Percentiles rank a stretch among this genome's conserved stretches.
Evolutionary conservation across 305 asterid genomes (phyloP).

Genomic region (Fraxinus nigra): DNA sequence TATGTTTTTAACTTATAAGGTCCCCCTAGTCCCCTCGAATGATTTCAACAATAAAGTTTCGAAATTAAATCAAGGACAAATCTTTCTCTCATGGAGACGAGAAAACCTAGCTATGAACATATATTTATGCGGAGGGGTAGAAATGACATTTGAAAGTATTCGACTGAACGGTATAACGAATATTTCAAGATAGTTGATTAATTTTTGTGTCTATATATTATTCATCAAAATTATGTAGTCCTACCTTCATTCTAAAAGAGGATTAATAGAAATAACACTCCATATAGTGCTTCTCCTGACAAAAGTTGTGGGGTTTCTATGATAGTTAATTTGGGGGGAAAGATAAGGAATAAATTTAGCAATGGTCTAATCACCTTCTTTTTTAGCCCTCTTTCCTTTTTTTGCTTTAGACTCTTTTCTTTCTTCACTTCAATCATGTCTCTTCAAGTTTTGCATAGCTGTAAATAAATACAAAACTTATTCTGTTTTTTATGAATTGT

Average conservation of each 20-base stretch:
- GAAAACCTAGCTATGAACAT: not conserved
- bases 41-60: not conserved
- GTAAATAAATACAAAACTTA: conserved; percentile 38
- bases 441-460: conserved; percentile 40
- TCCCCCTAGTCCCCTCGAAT: conserved; percentile 11
- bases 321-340: conserved; percentile 23
- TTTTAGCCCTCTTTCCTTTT: conserved; percentile 11
- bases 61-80: not conserved
- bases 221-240: not conserved
- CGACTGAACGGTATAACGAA: not conserved
- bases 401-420: conserved; percentile 15
- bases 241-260: conserved; percentile 3
- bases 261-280: not conserved
- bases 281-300: conserved; percentile 14
- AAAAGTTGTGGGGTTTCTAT: conserved; percentile 26
- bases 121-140: not conserved
- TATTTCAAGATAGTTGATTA: conserved; percentile 5
- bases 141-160: not conserved
- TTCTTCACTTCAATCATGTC: conserved; percentile 44
- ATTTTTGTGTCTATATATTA: conserved; percentile 17
- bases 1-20: not conserved
- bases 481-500: conserved; percentile 23
- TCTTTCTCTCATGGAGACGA: not conserved
- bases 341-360: conserved; percentile 26
- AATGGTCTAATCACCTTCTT: conserved; percentile 33